phyloP scores from a whole-genome alignment of 169 alveolate genomes.

The Nephromyces sp. region DNA sequence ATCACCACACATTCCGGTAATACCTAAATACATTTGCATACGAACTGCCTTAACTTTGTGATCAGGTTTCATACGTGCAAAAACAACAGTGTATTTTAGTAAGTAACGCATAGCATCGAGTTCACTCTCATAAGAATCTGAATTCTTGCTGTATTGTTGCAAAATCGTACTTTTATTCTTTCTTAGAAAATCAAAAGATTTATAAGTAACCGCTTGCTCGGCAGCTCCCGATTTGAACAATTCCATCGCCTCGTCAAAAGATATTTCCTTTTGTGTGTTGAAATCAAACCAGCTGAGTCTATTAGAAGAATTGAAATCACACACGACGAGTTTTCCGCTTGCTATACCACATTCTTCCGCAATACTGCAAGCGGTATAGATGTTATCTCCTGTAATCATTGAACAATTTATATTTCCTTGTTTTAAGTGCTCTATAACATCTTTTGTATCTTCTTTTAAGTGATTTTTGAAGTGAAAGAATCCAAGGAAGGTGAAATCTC shows the following conservation, averaged over 20 bases:
- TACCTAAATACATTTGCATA: not conserved
- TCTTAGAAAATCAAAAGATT: too few relatives aligned
- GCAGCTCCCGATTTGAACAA: too few relatives aligned
- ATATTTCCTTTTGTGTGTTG: too few relatives aligned
- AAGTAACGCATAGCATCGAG: slow-evolving; percentile 1
- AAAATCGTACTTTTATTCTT: too few relatives aligned
- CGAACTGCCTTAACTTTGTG: not conserved
- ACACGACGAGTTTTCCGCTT: not conserved
- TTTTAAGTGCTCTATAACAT: slow-evolving; percentile 14
- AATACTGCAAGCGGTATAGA: slow-evolving; percentile 16
- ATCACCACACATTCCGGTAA: slow-evolving; percentile 55
- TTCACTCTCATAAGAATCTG: too few relatives aligned
- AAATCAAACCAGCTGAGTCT: too few relatives aligned
- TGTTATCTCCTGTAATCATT: slow-evolving; percentile 34
- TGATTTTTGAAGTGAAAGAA: slow-evolving; percentile 33
- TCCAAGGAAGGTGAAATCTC: slow-evolving; percentile 18
- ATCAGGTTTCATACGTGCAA: slow-evolving; percentile 25
- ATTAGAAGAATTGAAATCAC: too few relatives aligned
- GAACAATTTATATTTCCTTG: slow-evolving; percentile 18
- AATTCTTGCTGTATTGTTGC: too few relatives aligned
- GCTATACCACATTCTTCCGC: slow-evolving; percentile 14
- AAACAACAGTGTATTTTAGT: slow-evolving; percentile 7
- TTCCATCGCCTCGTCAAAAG: too few relatives aligned
- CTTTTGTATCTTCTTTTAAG: slow-evolving; percentile 25
- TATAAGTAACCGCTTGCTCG: too few relatives aligned